Evolutionary conservation across 2,329 filamentous ascomycete species (phyloP).

Genomic region (Botryotinia convoluta): DNA sequence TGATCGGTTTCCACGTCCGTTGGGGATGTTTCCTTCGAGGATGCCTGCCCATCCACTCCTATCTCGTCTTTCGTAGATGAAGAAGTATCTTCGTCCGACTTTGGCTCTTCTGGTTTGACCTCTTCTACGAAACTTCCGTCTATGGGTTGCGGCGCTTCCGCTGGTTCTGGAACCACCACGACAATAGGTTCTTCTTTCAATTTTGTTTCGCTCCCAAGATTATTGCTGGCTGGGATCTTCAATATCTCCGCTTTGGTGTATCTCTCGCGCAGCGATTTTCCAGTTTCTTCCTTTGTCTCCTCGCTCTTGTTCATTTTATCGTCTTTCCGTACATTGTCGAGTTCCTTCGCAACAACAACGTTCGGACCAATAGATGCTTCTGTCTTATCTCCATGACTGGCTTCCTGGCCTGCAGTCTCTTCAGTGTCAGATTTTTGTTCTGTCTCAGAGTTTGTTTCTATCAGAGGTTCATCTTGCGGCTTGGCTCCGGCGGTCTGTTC

Average conservation of each 20-base stretch:
- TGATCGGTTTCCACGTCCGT: neutral
- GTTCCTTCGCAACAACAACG: neutral
- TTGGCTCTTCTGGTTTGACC: neutral
- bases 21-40: neutral
- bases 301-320: neutral
- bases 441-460: neutral
- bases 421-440: neutral
- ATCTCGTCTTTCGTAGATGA: neutral
- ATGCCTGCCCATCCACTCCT: neutral
- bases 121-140: neutral
- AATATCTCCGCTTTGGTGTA: neutral
- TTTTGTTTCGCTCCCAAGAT: neutral
- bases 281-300: neutral
- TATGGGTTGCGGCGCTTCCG: neutral
- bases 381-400: neutral
- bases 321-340: neutral
- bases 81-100: neutral
- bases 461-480: conserved; percentile 46
- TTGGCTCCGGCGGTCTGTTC: neutral
- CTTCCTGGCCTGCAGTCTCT: neutral
- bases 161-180: neutral
- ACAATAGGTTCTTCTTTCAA: neutral
- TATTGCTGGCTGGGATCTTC: neutral
- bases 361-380: neutral
- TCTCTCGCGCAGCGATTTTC: neutral